phyloP scores from a whole-genome alignment of 2,329 filamentous ascomycete species.

The Ceratocystis lukuohia region DNA sequence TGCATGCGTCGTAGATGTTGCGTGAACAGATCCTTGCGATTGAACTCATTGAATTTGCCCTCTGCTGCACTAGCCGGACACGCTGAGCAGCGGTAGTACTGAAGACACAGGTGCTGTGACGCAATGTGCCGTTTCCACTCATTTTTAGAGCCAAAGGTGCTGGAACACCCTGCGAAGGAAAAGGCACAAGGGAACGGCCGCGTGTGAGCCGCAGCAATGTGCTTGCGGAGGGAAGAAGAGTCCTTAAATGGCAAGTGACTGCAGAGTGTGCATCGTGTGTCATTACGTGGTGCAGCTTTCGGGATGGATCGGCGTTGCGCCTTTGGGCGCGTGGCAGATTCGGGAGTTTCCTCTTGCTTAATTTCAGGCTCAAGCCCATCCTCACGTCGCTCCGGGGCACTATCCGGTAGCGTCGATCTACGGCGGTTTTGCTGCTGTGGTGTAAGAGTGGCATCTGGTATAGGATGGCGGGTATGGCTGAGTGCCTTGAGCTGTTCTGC shows the following conservation, averaged over 20 bases:
- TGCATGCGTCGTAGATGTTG: conserved; percentile 95
- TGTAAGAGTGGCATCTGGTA: conserved; percentile 29
- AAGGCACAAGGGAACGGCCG: conserved; percentile 77
- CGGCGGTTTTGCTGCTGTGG: conserved; percentile 16
- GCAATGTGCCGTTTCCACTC: conserved; percentile 95
- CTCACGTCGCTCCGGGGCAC: conserved; percentile 26
- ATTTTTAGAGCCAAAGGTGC: conserved; percentile 83
- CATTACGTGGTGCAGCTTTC: conserved; percentile 40
- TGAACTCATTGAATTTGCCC: conserved; percentile 59
- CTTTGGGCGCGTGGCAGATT: conserved; percentile 26
- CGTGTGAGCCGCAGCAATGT: conserved; percentile 55
- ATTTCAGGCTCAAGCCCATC: conserved; percentile 30
- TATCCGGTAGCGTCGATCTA: conserved; percentile 28
- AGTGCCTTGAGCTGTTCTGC: conserved; percentile 53
- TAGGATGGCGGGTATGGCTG: conserved; percentile 44
- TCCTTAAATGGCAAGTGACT: conserved; percentile 54
- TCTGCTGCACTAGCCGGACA: conserved; percentile 42
- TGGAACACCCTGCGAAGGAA: conserved; percentile 66
- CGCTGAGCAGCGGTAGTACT: conserved; percentile 50
- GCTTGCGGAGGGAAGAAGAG: conserved; percentile 50
- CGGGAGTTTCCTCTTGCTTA: conserved; percentile 23
- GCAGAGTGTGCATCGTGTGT: conserved; percentile 48
- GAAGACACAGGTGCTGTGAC: conserved; percentile 69
- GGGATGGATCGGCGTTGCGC: conserved; percentile 35
- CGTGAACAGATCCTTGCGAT: conserved; percentile 89